A percentile compares a stretch with the other conserved stretches of the same genome.
These are phyloP conservation scores for Emmonsia crescens DNA, from an alignment of 2,329 filamentous ascomycete species.

Conservation along the genomic window DNA sequence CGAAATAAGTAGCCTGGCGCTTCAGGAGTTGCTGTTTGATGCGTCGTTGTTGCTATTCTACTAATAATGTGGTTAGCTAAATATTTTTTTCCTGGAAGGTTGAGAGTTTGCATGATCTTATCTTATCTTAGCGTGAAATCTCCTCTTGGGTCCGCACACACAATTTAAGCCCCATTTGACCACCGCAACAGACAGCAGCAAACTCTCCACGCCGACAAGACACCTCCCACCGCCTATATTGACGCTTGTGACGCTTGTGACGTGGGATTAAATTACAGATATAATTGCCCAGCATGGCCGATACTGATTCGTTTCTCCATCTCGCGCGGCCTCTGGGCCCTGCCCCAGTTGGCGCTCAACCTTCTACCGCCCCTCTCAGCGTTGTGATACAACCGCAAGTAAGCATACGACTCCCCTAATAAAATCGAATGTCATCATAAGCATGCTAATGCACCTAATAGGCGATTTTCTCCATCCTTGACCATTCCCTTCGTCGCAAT, in stretches of 20 bases:
- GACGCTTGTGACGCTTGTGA: neutral
- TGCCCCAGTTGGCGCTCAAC: slow-evolving; percentile 64
- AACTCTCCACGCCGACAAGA: slow-evolving; percentile 1
- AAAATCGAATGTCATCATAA: neutral
- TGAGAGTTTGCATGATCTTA: slow-evolving; percentile 20
- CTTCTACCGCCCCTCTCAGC: slow-evolving; percentile 80
- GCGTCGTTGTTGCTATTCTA: neutral
- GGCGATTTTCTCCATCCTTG: slow-evolving; percentile 59
- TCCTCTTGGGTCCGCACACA: slow-evolving; percentile 27
- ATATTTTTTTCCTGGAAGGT: slow-evolving; percentile 10
- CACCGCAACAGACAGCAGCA: slow-evolving; percentile 12
- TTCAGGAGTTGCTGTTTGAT: neutral
- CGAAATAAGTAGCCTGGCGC: neutral
- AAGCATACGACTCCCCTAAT: slow-evolving; percentile 24
- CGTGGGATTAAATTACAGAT: neutral
- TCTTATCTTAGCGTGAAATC: slow-evolving; percentile 42
- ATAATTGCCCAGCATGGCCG: slow-evolving; percentile 56
- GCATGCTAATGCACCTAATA: slow-evolving; percentile 20
- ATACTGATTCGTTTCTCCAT: slow-evolving; percentile 81
- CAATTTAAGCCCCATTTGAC: slow-evolving; percentile 26
- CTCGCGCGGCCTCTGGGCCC: slow-evolving; percentile 85
- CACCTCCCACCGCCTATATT: neutral
- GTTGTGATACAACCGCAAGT: slow-evolving; percentile 95
- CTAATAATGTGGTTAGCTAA: slow-evolving; percentile 8
- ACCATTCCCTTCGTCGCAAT: slow-evolving; percentile 88